Evolutionary conservation across 768 basidiomycete genomes (phyloP), one percentile per base, ranked within the genome.

Genomic region (Arthromyces matolae): DNA sequence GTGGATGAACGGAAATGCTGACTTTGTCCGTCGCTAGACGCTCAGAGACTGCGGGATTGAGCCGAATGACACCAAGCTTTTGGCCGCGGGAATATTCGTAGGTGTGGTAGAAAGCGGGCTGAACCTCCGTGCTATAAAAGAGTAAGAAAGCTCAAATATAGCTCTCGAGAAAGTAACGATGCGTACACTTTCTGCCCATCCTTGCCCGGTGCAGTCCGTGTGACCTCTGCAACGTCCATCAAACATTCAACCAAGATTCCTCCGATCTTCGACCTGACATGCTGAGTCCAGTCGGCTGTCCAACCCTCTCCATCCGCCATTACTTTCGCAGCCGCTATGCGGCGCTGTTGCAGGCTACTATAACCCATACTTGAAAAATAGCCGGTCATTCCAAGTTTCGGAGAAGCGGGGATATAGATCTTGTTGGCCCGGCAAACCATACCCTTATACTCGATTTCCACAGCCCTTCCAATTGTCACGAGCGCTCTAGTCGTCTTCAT

Each of bases 41-140:
- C 12, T 87, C 82, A 3, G 84, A 71, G 5, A 98, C 86, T 4
- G 76, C 81, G 0, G 86, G 83, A 64, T 97, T 95, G 49, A 95
- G 68, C 61, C 83, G 83, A 63, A 98, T 84, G 18, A 97, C 81
- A 23, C 95, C 95, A n/a, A 96, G 76, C 62, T 93, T 95, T 52
- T 84, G 84, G 1, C 95, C 93, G n/a, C 89, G 81, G n/a, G 85
- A 63, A 62, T 93, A 95, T 65, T 97, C 94, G 62, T 96, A 96
- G 2, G 82, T 77, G 60, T 96, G 93, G 45, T 81, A 83, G 68
- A 98, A 93, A 1, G 94, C 95, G 0, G 89, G 89, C 56, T 97
- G 94, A 16, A 72, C 70, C 64, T 96, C 93, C 24, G 77, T 69
- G 31, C 86, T 89, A 12, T 36, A 9, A 42, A 57, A 22, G 58